phyloP scores from a whole-genome alignment of 2,329 filamentous ascomycete genomes.

The Sporothrix schenckii region DNA sequence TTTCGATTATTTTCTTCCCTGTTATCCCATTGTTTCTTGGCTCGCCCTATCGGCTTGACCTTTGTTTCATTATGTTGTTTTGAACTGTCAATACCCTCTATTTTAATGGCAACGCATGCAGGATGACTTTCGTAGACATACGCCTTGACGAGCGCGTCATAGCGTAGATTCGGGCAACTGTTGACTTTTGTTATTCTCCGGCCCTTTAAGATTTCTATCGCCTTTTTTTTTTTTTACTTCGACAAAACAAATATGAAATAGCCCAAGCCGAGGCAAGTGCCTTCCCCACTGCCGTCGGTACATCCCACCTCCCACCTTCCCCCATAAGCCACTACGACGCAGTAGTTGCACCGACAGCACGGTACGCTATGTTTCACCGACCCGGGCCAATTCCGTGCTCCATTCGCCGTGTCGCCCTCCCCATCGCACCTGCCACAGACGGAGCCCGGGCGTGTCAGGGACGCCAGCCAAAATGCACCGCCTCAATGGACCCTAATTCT shows the following conservation, averaged over 20 bases:
- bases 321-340: not conserved
- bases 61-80: slow-evolving; percentile 14
- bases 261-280: too few relatives aligned
- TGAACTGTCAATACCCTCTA: slow-evolving; percentile 15
- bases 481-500: slow-evolving; percentile 5
- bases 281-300: not conserved
- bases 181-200: too few relatives aligned
- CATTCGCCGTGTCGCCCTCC: slow-evolving; percentile 3
- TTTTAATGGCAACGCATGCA: slow-evolving; percentile 20
- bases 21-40: not conserved
- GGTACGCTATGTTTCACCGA: slow-evolving; percentile 28
- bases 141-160: not conserved
- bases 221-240: not conserved
- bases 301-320: not conserved
- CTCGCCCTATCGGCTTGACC: not conserved
- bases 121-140: too few relatives aligned
- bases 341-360: slow-evolving; percentile 1
- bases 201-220: not conserved
- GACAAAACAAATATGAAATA: not conserved
- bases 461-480: slow-evolving; percentile 7
- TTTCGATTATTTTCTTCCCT: not conserved
- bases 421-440: slow-evolving; percentile 6
- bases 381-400: slow-evolving; percentile 32
- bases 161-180: not conserved
- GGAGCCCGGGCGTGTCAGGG: slow-evolving; percentile 2